Conservation (phyloP, 2,329 filamentous ascomycete species). For the Fusarium humuli region DNA sequence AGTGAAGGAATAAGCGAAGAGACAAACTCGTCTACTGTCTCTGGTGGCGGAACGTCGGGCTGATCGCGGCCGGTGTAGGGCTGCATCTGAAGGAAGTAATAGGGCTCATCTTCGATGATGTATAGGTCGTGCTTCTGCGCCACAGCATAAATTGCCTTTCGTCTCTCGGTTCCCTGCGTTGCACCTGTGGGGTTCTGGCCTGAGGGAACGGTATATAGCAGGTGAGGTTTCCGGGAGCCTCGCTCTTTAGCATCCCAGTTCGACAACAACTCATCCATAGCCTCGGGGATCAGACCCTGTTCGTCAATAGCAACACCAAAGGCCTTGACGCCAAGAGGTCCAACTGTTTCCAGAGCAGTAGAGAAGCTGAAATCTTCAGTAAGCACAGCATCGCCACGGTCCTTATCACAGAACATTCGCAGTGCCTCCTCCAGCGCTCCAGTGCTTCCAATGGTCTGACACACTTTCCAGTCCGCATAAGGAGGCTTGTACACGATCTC, state of each 20-base stretch:
- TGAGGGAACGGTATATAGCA: slow-evolving; percentile 73
- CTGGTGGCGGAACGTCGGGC: slow-evolving; percentile 65
- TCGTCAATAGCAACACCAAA: slow-evolving; percentile 65
- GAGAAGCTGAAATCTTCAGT: slow-evolving; percentile 95
- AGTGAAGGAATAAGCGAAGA: slow-evolving; percentile 71
- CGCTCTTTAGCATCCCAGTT: slow-evolving; percentile 61
- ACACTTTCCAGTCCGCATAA: slow-evolving; percentile 90
- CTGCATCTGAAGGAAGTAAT: slow-evolving; percentile 93
- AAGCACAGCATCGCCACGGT: slow-evolving; percentile 80
- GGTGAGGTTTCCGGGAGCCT: slow-evolving; percentile 62
- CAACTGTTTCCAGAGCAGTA: slow-evolving; percentile 71
- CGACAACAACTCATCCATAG: slow-evolving; percentile 63
- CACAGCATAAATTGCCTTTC: slow-evolving; percentile 79
- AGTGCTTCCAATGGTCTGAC: slow-evolving; percentile 87
- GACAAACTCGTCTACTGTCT: slow-evolving; percentile 78
- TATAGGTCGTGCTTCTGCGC: slow-evolving; percentile 86
- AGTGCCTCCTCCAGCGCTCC: slow-evolving; percentile 85
- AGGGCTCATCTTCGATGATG: slow-evolving; percentile 93
- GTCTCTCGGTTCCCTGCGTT: slow-evolving; percentile 76
- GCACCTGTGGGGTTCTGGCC: slow-evolving; percentile 94
- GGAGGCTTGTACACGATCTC: slow-evolving; percentile 89
- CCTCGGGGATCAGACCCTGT: slow-evolving; percentile 64
- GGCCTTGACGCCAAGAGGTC: slow-evolving; percentile 63
- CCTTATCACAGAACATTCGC: slow-evolving; percentile 79
- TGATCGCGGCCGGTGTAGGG: slow-evolving; percentile 71